phyloP scores from a whole-genome alignment of 495 filamentous ascomycete genomes.

The Neurospora sp. region DNA sequence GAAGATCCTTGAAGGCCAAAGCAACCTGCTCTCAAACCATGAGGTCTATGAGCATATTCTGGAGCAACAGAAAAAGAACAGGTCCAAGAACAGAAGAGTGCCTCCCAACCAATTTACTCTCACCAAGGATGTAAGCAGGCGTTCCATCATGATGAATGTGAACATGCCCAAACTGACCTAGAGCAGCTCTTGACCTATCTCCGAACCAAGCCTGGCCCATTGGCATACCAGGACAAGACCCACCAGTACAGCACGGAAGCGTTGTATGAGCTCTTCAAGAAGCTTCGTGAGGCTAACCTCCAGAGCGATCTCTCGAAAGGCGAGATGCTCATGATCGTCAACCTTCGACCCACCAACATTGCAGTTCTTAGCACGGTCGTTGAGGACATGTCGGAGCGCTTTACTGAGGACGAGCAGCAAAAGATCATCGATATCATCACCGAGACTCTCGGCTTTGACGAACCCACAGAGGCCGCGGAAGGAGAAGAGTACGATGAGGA shows the following conservation, averaged over 20 bases:
- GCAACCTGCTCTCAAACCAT: constrained; percentile 36
- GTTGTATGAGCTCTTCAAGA: constrained; percentile 26
- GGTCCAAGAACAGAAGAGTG: constrained; percentile 27
- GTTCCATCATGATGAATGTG: not conserved
- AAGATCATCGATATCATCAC: constrained; percentile 31
- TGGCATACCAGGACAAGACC: constrained; percentile 32
- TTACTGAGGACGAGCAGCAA: constrained; percentile 30
- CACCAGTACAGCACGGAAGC: constrained; percentile 21
- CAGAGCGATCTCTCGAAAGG: constrained; percentile 33
- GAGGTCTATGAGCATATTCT: constrained; percentile 38
- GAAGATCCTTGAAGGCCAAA: constrained; percentile 41
- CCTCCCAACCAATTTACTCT: constrained; percentile 22
- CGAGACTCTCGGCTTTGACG: constrained; percentile 29
- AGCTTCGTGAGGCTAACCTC: constrained; percentile 19
- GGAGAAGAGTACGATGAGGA: constrained; percentile 13
- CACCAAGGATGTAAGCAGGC: constrained; percentile 14
- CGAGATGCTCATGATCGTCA: constrained; percentile 35
- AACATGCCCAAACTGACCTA: not conserved
- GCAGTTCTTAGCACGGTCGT: constrained; percentile 30
- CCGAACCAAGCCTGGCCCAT: constrained; percentile 26
- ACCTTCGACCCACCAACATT: constrained; percentile 29
- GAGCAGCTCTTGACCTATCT: constrained; percentile 30
- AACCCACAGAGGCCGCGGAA: constrained; percentile 13
- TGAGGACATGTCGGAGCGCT: constrained; percentile 37
- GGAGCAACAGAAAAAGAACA: constrained; percentile 29